These are phyloP conservation scores for Elongisporangium prolatum DNA, from an alignment of 352 stramenopile genomes.

Conservation along the genomic window DNA sequence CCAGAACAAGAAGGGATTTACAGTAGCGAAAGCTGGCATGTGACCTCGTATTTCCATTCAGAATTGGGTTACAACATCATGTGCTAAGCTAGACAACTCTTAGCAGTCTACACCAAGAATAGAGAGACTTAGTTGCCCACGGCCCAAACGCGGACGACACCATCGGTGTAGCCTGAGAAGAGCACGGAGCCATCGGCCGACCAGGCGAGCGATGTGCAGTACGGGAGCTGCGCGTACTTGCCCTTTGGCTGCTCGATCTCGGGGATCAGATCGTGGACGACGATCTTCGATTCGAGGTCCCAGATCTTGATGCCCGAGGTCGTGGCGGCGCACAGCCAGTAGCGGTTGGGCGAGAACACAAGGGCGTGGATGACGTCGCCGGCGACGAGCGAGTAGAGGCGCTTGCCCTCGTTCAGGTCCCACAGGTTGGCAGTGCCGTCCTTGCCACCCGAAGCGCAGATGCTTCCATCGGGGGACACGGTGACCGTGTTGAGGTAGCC, in stretches of 20 bases:
- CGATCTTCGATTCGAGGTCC: conserved; percentile 99
- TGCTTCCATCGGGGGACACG: conserved; percentile 98
- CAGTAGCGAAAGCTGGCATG: not conserved
- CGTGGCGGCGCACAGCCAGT: conserved; percentile 99
- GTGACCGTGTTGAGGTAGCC: conserved; percentile 99
- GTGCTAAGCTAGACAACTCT: not conserved
- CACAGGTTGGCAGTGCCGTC: conserved; percentile 99
- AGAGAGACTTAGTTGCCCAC: conserved; percentile 75
- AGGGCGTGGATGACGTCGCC: conserved; percentile 96
- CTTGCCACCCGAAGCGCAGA: conserved; percentile 99
- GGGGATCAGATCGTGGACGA: conserved; percentile 96
- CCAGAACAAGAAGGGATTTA: not conserved
- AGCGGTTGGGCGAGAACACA: conserved; percentile 99
- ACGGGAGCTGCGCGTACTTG: conserved; percentile 92
- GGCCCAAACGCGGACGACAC: conserved; percentile 95
- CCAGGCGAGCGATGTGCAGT: conserved; percentile 98
- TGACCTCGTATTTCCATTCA: conserved; percentile 2
- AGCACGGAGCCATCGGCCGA: conserved; percentile 97
- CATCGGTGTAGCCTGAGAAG: conserved; percentile 99
- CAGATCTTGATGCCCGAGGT: conserved; percentile 99
- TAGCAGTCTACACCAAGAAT: not conserved
- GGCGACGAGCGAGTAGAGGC: conserved; percentile 98
- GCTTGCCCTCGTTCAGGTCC: conserved; percentile 99
- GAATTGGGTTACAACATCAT: conserved; percentile 1
- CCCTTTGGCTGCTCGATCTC: conserved; percentile 89